These are phyloP conservation scores for Neckera pumila DNA, from an alignment of 225 moss, liverwort and hornwort species.

Conservation along the genomic window DNA sequence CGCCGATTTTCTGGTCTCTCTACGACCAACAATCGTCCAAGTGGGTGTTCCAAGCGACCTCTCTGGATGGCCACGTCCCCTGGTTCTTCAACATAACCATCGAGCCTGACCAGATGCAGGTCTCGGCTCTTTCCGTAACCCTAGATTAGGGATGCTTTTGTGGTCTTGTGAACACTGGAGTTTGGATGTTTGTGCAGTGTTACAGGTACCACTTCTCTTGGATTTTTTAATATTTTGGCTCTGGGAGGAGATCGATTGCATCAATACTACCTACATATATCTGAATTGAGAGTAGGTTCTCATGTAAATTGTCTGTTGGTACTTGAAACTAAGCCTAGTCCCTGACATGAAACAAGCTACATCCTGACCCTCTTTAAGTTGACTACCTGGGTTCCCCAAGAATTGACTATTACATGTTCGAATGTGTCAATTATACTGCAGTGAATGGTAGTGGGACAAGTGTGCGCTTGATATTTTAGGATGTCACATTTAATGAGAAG, in stretches of 20 bases:
- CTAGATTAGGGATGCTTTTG: neutral
- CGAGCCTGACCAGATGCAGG: constrained; percentile 98
- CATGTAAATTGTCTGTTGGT: neutral
- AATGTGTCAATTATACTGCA: neutral
- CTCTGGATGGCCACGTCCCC: constrained; percentile 40
- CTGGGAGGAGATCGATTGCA: neutral
- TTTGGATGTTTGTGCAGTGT: neutral
- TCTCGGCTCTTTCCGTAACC: neutral
- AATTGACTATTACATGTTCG: neutral
- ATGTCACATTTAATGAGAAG: too few species aligned
- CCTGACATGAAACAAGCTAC: neutral
- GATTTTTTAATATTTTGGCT: neutral
- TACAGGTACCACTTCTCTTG: neutral
- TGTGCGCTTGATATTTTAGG: neutral
- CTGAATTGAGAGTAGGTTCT: neutral
- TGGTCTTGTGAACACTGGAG: neutral
- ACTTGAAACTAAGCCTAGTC: neutral
- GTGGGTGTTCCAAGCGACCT: constrained; percentile 88
- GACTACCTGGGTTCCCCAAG: neutral
- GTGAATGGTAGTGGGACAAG: neutral
- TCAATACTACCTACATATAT: neutral
- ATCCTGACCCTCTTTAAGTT: neutral
- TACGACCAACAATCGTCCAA: constrained; percentile 90
- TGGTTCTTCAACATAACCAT: constrained; percentile 61
- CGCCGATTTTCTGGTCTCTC: constrained; percentile 85